Percentiles rank a stretch among this genome's conserved stretches.
Evolutionary conservation across 805 yeast genomes (phyloP).

Genomic region (Sungouiella blattae): DNA sequence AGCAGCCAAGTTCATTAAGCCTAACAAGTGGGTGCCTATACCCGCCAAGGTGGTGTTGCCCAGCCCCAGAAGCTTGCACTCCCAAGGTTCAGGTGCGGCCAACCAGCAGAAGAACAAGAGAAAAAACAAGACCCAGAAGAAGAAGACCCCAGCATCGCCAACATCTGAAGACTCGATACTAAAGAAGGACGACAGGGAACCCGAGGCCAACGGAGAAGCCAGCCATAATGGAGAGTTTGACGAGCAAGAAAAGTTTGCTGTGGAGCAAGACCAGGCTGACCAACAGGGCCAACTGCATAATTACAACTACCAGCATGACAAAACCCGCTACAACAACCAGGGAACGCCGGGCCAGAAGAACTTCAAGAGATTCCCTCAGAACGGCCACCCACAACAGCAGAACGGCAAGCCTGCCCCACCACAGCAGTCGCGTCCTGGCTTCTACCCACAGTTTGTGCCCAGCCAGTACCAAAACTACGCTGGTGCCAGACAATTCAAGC

Average conservation of each 20-base stretch:
- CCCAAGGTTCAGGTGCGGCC: constrained; percentile 16
- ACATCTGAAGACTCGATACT: constrained; percentile 5
- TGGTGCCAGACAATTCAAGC: constrained; percentile 22
- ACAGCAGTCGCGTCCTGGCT: constrained; percentile 20
- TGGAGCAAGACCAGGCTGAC: constrained; percentile 4
- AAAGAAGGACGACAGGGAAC: constrained; percentile 9
- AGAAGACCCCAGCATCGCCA: too few relatives aligned
- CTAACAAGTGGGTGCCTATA: constrained; percentile 45
- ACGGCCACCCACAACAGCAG: constrained; percentile 5
- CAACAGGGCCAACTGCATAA: too few relatives aligned
- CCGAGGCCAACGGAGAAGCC: constrained; percentile 6
- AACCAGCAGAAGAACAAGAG: constrained; percentile 25
- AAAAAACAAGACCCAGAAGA: constrained; percentile 19
- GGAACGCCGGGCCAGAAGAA: constrained; percentile 17
- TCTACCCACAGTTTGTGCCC: constrained; percentile 26
- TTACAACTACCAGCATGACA: constrained; percentile 7
- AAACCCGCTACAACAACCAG: constrained; percentile 3
- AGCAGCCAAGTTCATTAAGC: constrained; percentile 34
- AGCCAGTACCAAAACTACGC: constrained; percentile 25
- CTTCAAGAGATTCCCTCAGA: constrained; percentile 21
- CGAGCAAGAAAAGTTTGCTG: not conserved
- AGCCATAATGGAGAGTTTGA: not conserved
- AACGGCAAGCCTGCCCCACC: constrained; percentile 15
- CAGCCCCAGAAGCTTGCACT: constrained; percentile 24
- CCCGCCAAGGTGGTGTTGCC: constrained; percentile 41